Base-by-base conservation (phyloP, 2,329 filamentous ascomycete species). In the Fusarium lyarnte region DNA sequence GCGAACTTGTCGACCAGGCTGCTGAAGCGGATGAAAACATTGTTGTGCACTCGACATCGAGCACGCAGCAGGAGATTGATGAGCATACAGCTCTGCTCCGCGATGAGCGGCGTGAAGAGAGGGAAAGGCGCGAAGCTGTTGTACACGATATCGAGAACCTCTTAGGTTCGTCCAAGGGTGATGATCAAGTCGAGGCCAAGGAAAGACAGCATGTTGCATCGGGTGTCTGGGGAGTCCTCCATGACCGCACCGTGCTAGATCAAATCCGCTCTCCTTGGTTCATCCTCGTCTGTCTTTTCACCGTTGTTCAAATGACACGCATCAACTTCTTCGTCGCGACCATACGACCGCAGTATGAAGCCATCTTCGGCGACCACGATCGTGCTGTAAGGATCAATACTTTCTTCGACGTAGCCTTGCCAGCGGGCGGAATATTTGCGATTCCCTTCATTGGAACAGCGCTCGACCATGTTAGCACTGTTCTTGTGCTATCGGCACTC, bases 281-380 rank as follows among this genome's bases (percentile, higher is more conserved):
- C 80, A 85, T 94, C 23, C 86, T 97, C 41, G 93, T 97, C 76
- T 93, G 93, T 9, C 82, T 94, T 25, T 95, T 97, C 80, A 97
- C 94, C 9, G 86, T 92, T 36, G 82, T 93, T 42, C 91, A 93
- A 80, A 93, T 93, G 90, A 91, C 91, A 5, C 88, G 92, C 35
- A 97, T 97, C 87, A 97, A 97, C 83, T 97, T 94, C 84, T 97
- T 97, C 79, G 93, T 97, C 58, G 94, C 94, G 7, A 97, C 94
- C 5, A 91, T 97, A 70, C 88, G 93, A 4, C 87, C 91, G 4
- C 94, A 98, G 80, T 97, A 97, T 82, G 88, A 90, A 47, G 91
- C 91, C 75, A 87, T 98, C 13, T 88, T 97, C 21, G 85, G 85
- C 49, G 89, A 89, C 16, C 84, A 85, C 66, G 80, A 84, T 3